phyloP scores from a whole-genome alignment of 192 early-diverging fungal species.

The Backusella liffmaniae region DNA sequence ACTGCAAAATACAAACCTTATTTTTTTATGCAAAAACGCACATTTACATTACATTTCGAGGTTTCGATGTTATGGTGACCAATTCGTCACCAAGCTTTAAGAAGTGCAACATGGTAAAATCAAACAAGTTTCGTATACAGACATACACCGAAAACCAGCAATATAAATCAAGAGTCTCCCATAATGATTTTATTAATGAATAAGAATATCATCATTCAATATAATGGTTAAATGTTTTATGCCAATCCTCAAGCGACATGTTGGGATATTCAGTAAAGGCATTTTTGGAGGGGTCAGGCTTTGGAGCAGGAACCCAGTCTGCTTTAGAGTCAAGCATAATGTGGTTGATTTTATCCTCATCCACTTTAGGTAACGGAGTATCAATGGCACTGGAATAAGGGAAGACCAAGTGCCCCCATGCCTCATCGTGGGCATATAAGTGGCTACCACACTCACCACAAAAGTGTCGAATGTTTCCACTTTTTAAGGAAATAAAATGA shows the following conservation, averaged over 20 bases:
- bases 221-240: slow-evolving; percentile 42
- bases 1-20: too few species aligned
- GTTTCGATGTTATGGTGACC: too few species aligned
- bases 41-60: too few species aligned
- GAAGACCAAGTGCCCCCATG: slow-evolving; percentile 31
- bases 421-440: slow-evolving; percentile 41
- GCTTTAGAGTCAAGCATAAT: slow-evolving; percentile 47
- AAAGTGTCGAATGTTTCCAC: slow-evolving; percentile 51
- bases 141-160: not conserved
- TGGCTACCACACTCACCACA: slow-evolving; percentile 57
- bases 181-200: too few species aligned
- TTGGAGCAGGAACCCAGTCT: slow-evolving; percentile 47
- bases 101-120: too few species aligned
- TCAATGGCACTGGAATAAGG: slow-evolving; percentile 58
- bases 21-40: too few species aligned
- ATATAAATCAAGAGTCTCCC: not conserved
- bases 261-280: slow-evolving; percentile 53
- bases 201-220: slow-evolving; percentile 18
- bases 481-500: not conserved
- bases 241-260: slow-evolving; percentile 57
- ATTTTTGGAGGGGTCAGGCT: slow-evolving; percentile 16
- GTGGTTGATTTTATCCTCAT: slow-evolving; percentile 36
- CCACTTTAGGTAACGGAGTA: slow-evolving; percentile 46
- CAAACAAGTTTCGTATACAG: not conserved
- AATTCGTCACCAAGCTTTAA: too few species aligned